Evolutionary conservation across 352 stramenopile species (phyloP), one percentile per base, ranked within the genome.

Genomic region (Aphanomyces astaci): DNA sequence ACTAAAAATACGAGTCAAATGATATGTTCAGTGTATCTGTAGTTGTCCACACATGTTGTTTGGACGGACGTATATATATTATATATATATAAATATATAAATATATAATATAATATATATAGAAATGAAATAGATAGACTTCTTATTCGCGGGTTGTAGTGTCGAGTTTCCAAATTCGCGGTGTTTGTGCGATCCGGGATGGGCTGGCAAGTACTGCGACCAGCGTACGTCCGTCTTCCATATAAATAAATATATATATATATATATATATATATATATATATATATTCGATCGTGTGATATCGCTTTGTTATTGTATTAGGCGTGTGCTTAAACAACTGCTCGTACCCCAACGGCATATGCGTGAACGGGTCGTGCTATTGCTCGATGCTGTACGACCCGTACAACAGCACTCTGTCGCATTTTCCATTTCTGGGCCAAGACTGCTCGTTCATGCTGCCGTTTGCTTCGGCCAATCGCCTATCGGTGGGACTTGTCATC

Each of bases 311-410:
- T n/a, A n/a, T n/a, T n/a, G n/a, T n/a, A n/a, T 24, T 32, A 88
- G 75, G 88, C 56, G 84, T 98, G 72, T 99, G 95, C 67, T 75
- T 98, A 22, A 98, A 98, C 77, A 98, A 98, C 74, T 98, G 96
- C 74, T 97, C 88, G 62, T 98, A 96, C 66, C 96, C 96, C 24
- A 98, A 98, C 71, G 96, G 96, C 45, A 73, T 87, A 33, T 98
- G 96, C 64, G 70, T 98, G 69, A 92, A 88, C 64, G 81, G 96
- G 3, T 78, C 73, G 39, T 99, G 96, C 81, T 88, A 77, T 62
- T 99, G 96, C 72, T 72, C 77, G 11, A 90, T 95, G 82, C 78
- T 97, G 31, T 97, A 95, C 72, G 88, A 92, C 65, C 96, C 96
- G 36, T 99, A 98, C 78, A 97, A 98, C 77, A 97, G 93, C 71